Evolutionary conservation across 805 yeast species (phyloP).

Genomic region (Danielozyma ontarioensis): DNA sequence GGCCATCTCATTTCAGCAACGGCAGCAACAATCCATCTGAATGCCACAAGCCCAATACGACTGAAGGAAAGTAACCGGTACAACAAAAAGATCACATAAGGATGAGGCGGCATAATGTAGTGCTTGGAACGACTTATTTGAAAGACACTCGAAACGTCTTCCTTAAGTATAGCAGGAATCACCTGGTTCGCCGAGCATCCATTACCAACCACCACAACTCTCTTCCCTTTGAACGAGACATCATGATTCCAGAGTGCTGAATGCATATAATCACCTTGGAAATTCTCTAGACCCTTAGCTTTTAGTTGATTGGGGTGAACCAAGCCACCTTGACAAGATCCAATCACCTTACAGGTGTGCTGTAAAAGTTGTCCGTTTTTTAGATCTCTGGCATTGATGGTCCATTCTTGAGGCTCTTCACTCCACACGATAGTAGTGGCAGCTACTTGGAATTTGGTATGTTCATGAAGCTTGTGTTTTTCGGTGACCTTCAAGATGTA

Average conservation of each 20-base stretch:
- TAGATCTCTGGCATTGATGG: constrained; percentile 18
- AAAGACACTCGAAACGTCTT: constrained; percentile 19
- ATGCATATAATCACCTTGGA: constrained; percentile 36
- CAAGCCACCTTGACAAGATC: constrained; percentile 31
- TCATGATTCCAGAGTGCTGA: constrained; percentile 35
- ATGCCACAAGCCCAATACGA: constrained; percentile 21
- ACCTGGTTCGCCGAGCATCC: constrained; percentile 41
- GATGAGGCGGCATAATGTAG: constrained; percentile 36
- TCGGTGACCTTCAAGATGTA: constrained; percentile 29
- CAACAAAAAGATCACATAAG: constrained; percentile 12
- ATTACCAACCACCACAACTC: constrained; percentile 36
- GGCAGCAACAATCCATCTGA: constrained; percentile 22
- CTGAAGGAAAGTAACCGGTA: constrained; percentile 21
- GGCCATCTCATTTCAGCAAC: constrained; percentile 34
- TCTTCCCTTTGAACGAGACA: constrained; percentile 27
- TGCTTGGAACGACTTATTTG: constrained; percentile 34
- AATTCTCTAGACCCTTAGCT: constrained; percentile 28
- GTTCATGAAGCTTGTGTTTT: constrained; percentile 18
- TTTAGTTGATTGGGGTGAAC: constrained; percentile 28
- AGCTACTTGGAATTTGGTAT: constrained; percentile 18
- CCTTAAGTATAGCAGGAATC: constrained; percentile 30
- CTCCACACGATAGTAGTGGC: constrained; percentile 16
- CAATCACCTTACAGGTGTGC: constrained; percentile 24
- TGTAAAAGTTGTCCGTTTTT: constrained; percentile 23
- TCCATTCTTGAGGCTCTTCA: constrained; percentile 25